phyloP scores from a whole-genome alignment of 768 basidiomycete genomes.

The Xerocomellus intermedius region DNA sequence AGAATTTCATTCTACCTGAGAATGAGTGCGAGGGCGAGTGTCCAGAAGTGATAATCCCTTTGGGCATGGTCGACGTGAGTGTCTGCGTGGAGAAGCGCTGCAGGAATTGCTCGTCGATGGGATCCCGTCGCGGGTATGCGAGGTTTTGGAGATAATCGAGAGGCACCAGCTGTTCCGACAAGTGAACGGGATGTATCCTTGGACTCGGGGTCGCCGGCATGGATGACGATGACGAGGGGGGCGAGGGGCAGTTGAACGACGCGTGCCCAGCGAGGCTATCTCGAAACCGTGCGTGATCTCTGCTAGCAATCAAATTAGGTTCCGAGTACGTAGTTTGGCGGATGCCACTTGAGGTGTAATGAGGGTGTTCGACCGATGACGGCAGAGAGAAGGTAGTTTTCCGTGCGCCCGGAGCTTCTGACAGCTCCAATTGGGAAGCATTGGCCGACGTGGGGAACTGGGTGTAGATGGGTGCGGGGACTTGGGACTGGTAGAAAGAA shows the following conservation, averaged over 20 bases:
- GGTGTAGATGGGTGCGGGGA: slow-evolving; percentile 23
- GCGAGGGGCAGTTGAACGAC: slow-evolving; percentile 27
- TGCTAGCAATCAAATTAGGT: slow-evolving; percentile 23
- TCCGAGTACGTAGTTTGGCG: slow-evolving; percentile 36
- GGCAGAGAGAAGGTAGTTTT: slow-evolving; percentile 33
- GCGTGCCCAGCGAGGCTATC: slow-evolving; percentile 21
- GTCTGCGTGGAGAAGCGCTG: slow-evolving; percentile 48
- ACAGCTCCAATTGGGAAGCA: slow-evolving; percentile 25
- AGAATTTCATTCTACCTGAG: slow-evolving; percentile 28
- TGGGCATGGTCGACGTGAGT: slow-evolving; percentile 21
- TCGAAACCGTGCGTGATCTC: slow-evolving; percentile 23
- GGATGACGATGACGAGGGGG: slow-evolving; percentile 41
- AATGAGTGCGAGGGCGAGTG: slow-evolving; percentile 21
- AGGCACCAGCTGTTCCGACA: slow-evolving; percentile 51
- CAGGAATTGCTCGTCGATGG: slow-evolving; percentile 62
- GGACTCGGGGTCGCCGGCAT: slow-evolving; percentile 38
- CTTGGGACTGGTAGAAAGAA: slow-evolving; percentile 24
- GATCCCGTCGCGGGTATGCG: slow-evolving; percentile 56
- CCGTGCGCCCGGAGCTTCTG: slow-evolving; percentile 21
- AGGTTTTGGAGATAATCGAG: slow-evolving; percentile 59
- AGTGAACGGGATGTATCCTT: slow-evolving; percentile 17
- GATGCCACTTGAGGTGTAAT: slow-evolving; percentile 15
- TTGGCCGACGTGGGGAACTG: slow-evolving; percentile 35
- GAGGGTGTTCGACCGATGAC: slow-evolving; percentile 27
- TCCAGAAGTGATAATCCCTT: slow-evolving; percentile 5